A percentile compares a stretch with the other conserved stretches of the same genome.
Conservation (phyloP, 345 rosid species). For the Anastatica hierochuntica region DNA sequence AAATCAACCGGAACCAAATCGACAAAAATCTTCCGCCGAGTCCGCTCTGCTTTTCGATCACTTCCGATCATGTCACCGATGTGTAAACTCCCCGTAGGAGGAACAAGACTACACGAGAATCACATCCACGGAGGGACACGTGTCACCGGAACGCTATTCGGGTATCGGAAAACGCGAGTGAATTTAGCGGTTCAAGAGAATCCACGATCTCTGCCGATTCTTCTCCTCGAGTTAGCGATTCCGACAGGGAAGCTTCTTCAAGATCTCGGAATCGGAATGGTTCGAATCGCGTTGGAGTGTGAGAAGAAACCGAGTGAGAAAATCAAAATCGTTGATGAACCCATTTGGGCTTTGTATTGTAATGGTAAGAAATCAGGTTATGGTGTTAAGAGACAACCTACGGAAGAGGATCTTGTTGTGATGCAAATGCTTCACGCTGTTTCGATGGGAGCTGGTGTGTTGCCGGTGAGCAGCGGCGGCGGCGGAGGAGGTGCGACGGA, state of each 20-base stretch:
- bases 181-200: slow-evolving; percentile 70
- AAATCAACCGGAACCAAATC: slow-evolving; percentile 21
- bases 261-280: slow-evolving; percentile 62
- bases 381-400: slow-evolving; percentile 65
- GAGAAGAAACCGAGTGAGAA: slow-evolving; percentile 59
- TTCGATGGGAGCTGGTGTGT: slow-evolving; percentile 78
- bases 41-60: slow-evolving; percentile 51
- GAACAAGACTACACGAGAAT: slow-evolving; percentile 35
- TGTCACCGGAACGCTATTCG: slow-evolving; percentile 67
- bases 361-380: slow-evolving; percentile 70
- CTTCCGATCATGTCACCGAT: slow-evolving; percentile 47
- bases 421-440: slow-evolving; percentile 69
- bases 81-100: slow-evolving; percentile 37
- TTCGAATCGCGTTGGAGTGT: slow-evolving; percentile 68
- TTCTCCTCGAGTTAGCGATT: slow-evolving; percentile 55
- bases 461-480: slow-evolving; percentile 38
- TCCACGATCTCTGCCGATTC: slow-evolving; percentile 50
- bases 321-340: slow-evolving; percentile 53
- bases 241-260: slow-evolving; percentile 72
- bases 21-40: slow-evolving; percentile 36
- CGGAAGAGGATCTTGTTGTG: slow-evolving; percentile 59
- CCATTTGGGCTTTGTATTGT: slow-evolving; percentile 67
- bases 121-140: slow-evolving; percentile 77
- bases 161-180: slow-evolving; percentile 53
- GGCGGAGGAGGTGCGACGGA: slow-evolving; percentile 20